These are phyloP conservation scores for Phialemonium atrogriseum DNA, from an alignment of 2,329 filamentous ascomycete species.

Conservation along the genomic window DNA sequence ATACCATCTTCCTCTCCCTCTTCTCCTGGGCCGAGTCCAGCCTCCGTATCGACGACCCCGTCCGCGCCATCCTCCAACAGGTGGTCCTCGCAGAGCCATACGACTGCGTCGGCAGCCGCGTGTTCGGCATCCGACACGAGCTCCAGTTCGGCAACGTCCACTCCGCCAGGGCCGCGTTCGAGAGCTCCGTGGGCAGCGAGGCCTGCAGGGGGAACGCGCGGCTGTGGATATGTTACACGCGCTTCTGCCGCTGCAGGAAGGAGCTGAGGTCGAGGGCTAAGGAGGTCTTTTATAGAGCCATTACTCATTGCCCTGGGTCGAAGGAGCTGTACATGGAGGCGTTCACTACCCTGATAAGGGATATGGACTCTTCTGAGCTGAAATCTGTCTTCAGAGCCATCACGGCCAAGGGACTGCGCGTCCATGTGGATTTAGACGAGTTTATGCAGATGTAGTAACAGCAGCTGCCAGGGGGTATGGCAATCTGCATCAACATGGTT, in stretches of 20 bases:
- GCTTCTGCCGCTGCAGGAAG: constrained; percentile 28
- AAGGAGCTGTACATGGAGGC: constrained; percentile 19
- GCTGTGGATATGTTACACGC: constrained; percentile 43
- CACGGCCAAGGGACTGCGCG: not conserved
- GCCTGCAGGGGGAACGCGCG: constrained; percentile 28
- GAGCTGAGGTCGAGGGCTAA: constrained; percentile 17
- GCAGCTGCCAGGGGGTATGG: not conserved
- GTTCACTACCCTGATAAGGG: not conserved
- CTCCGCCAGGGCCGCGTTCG: constrained; percentile 42
- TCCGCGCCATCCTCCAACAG: constrained; percentile 56
- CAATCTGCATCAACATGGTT: too few species aligned
- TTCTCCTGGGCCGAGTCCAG: constrained; percentile 64
- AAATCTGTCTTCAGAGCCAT: not conserved
- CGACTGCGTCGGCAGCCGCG: constrained; percentile 34
- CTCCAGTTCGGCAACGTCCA: constrained; percentile 37
- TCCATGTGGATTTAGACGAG: constrained; percentile 2
- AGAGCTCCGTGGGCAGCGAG: constrained; percentile 37
- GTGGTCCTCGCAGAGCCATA: constrained; percentile 32
- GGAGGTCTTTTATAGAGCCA: constrained; percentile 3
- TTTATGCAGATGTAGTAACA: not conserved
- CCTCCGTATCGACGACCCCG: constrained; percentile 66
- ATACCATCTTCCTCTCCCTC: constrained; percentile 66
- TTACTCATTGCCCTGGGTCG: constrained; percentile 14
- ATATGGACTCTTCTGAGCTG: not conserved
- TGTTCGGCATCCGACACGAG: constrained; percentile 46